Percentiles rank a stretch among this genome's conserved stretches.
Conservation (phyloP, 1,284 basidiomycete genomes). For the Irpex sp. region DNA sequence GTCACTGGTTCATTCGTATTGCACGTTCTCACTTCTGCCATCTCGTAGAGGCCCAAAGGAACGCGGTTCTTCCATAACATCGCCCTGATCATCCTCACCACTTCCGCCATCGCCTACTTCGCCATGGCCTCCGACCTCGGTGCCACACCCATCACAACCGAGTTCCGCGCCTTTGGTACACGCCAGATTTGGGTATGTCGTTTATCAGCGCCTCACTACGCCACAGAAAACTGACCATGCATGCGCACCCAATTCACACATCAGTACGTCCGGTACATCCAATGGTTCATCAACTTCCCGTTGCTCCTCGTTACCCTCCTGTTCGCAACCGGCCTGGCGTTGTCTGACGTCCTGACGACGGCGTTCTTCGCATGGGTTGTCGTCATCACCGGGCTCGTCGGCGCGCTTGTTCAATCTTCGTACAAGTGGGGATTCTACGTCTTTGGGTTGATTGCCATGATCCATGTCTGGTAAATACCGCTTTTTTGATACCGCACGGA, state of each 20-base stretch:
- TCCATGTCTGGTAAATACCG: slow-evolving; percentile 25
- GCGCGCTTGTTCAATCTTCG: slow-evolving; percentile 38
- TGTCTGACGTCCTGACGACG: slow-evolving; percentile 43
- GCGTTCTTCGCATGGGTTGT: slow-evolving; percentile 46
- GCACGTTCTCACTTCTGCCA: neutral
- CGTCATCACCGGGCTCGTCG: slow-evolving; percentile 45
- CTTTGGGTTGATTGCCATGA: slow-evolving; percentile 36
- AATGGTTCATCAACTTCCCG: slow-evolving; percentile 52
- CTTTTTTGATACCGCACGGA: neutral
- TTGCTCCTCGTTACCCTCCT: slow-evolving; percentile 49
- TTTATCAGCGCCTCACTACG: neutral
- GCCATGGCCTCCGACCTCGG: slow-evolving; percentile 56
- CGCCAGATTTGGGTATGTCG: slow-evolving; percentile 48
- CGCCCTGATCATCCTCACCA: slow-evolving; percentile 35
- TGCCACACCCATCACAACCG: slow-evolving; percentile 38
- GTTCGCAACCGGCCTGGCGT: slow-evolving; percentile 39
- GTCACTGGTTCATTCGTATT: neutral
- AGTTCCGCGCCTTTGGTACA: slow-evolving; percentile 33
- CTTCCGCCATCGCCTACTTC: slow-evolving; percentile 38
- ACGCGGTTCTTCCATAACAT: slow-evolving; percentile 42
- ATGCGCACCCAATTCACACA: neutral
- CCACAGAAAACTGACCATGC: no score
- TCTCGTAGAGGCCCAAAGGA: slow-evolving; percentile 31
- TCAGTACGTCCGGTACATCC: slow-evolving; percentile 42
- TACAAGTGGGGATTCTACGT: slow-evolving; percentile 37